Percentiles rank a stretch among this genome's conserved stretches.
phyloP scores from a whole-genome alignment of 2,329 filamentous ascomycete genomes.

The Aspergillus candidus region DNA sequence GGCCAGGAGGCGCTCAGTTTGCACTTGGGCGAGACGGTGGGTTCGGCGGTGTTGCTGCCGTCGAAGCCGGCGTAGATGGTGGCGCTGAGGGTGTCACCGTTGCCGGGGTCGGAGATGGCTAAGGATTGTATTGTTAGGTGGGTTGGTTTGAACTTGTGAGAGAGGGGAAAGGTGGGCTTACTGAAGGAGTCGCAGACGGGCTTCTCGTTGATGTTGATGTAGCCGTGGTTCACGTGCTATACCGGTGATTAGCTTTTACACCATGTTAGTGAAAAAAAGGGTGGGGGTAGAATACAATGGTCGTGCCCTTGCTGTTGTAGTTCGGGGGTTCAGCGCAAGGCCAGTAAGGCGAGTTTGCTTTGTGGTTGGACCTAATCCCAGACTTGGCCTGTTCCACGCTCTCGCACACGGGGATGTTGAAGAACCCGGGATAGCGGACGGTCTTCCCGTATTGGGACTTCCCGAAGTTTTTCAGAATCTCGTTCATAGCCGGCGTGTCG shows the following conservation, averaged over 20 bases:
- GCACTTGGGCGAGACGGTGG: not conserved
- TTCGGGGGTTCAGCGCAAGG: no score
- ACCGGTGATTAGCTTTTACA: no score
- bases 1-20: not conserved
- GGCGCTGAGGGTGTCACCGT: not conserved
- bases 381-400: no score
- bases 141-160: no score
- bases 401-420: not conserved
- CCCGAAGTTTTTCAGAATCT: no score
- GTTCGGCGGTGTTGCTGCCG: not conserved
- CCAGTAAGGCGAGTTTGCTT: no score
- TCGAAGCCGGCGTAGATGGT: constrained; percentile 2
- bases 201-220: not conserved
- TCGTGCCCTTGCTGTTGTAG: not conserved
- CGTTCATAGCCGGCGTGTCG: no score
- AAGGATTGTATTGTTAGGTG: no score
- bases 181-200: not conserved
- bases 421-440: not conserved
- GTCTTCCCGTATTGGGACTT: not conserved
- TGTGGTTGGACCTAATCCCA: no score
- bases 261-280: no score
- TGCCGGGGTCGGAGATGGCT: no score
- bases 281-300: not conserved
- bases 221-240: not conserved
- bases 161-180: no score